Percentiles rank a stretch among this genome's conserved stretches.
Conservation (phyloP, 2,329 filamentous ascomycete species). For the Ophiocordyceps camponoti-floridani region DNA sequence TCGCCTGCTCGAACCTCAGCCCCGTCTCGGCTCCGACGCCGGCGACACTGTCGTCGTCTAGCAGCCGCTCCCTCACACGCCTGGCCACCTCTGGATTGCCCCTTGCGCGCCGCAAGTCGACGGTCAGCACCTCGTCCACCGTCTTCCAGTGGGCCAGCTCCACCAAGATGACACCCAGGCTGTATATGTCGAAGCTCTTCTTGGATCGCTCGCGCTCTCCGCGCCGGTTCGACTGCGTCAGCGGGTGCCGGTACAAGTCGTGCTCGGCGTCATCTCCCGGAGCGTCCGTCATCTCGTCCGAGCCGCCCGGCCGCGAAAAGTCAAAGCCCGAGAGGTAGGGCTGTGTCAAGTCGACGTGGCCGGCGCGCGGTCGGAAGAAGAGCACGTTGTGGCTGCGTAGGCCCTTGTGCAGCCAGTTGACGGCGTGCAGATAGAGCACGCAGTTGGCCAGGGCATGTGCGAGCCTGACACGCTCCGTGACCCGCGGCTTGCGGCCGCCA, state of each 20-base stretch:
- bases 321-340: constrained; percentile 36
- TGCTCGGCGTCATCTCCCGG: constrained; percentile 23
- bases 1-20: constrained; percentile 19
- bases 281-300: constrained; percentile 31
- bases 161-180: constrained; percentile 30
- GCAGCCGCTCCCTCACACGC: constrained; percentile 15
- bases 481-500: constrained; percentile 22
- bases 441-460: constrained; percentile 33
- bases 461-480: constrained; percentile 32
- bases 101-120: constrained; percentile 16
- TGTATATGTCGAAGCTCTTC: constrained; percentile 34
- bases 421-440: constrained; percentile 33
- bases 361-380: constrained; percentile 21
- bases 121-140: constrained; percentile 22
- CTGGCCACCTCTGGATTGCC: constrained; percentile 19
- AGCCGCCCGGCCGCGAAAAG: constrained; percentile 29
- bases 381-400: constrained; percentile 33
- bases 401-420: constrained; percentile 42
- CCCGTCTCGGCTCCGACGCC: constrained; percentile 20
- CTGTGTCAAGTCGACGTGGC: constrained; percentile 16
- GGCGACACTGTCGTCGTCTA: constrained; percentile 12
- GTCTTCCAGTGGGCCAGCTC: constrained; percentile 35
- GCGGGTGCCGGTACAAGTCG: constrained; percentile 32
- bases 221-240: constrained; percentile 17
- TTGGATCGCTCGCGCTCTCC: constrained; percentile 17